Base-by-base conservation (phyloP, 176 grass and related monocot species). In the Hsuehochloa calcarea region DNA sequence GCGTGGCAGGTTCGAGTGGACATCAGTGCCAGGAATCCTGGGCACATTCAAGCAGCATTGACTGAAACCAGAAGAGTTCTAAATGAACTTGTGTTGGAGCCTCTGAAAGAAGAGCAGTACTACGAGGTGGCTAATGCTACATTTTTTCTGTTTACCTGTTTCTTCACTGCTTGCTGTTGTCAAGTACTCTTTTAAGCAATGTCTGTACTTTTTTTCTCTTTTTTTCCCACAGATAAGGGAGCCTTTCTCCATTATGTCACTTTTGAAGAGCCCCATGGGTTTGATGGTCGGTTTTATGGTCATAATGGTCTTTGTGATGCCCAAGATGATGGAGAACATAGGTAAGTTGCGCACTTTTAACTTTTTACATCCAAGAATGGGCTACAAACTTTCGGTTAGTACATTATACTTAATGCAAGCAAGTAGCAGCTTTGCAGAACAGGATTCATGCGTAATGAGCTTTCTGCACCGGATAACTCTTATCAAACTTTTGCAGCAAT, bases 231-330 rank as follows among this genome's bases (percentile, higher is more conserved):
- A 99, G 97, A 72, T 63, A 75, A 92, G 93, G 88, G 91, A 96
- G 81, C 91, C 93, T 35, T 94, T 99, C 87, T 96, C 94, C 19
- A 31, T 99, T 59, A 80, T 96, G 93, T 92, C 93, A 61, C 64
- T 99, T 70, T 51, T 99, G 86, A 99, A 99, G 91, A 99, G 97
- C 60, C 97, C 97, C 9, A 99, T 99, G 97, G 97, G 97, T 39
- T 82, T 99, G 47, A 96, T 99, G 93, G 74, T 96, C 0, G 97
- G 97, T 75, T 96, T 96, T 81, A 96, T 94, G 91, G 80, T 99
- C 68, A 65, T 99, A 84, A 87, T 99, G 84, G 90, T 99, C 43
- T 89, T 99, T 0, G 75, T 94, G 20, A 91, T 99, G 88, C 97
- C 97, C 80, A 99, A 96, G 84, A 87, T 99, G 90, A 94, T 94